These are phyloP conservation scores for Closterium sp. DNA, from an alignment of 139 green algal genomes.

Conservation along the genomic window DNA sequence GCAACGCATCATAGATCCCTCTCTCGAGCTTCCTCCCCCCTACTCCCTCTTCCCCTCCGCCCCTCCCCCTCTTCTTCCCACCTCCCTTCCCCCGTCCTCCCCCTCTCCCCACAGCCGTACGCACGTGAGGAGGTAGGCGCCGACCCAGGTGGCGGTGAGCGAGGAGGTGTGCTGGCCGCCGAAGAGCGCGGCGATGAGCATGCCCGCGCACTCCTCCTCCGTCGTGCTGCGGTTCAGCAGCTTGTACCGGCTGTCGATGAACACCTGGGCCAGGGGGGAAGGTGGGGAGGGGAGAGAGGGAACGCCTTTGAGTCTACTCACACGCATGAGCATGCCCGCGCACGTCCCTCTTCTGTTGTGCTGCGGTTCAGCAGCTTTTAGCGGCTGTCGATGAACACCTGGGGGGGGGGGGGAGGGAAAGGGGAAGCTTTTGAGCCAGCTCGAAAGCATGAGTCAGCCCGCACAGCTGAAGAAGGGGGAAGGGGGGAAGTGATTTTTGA, in stretches of 20 bases:
- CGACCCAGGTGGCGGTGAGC: slow-evolving; percentile 92
- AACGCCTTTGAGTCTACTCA: no score
- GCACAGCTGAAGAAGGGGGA: no score
- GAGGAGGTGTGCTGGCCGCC: slow-evolving; percentile 95
- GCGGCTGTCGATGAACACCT: slow-evolving; percentile 84
- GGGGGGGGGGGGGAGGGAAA: not conserved
- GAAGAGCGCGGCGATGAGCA: slow-evolving; percentile 97
- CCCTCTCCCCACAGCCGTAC: not conserved
- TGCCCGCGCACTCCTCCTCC: slow-evolving; percentile 91
- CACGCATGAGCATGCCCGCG: slow-evolving; percentile 91
- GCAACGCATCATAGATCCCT: no score
- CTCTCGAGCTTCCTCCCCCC: not conserved
- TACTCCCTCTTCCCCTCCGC: no score
- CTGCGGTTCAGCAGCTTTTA: slow-evolving; percentile 75
- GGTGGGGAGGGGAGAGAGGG: not conserved
- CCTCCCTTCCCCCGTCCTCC: no score
- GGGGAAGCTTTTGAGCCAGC: no score
- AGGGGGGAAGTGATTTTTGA: not conserved
- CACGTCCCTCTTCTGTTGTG: no score
- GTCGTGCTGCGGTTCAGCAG: slow-evolving; percentile 72
- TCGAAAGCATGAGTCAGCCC: no score
- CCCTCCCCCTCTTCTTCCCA: not conserved
- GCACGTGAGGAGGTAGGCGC: slow-evolving; percentile 68
- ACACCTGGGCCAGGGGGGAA: slow-evolving; percentile 58
- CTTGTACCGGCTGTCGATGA: slow-evolving; percentile 87